These are phyloP conservation scores for Boletus pseudo-olivaceus DNA, from an alignment of 768 basidiomycete species.

Conservation along the genomic window DNA sequence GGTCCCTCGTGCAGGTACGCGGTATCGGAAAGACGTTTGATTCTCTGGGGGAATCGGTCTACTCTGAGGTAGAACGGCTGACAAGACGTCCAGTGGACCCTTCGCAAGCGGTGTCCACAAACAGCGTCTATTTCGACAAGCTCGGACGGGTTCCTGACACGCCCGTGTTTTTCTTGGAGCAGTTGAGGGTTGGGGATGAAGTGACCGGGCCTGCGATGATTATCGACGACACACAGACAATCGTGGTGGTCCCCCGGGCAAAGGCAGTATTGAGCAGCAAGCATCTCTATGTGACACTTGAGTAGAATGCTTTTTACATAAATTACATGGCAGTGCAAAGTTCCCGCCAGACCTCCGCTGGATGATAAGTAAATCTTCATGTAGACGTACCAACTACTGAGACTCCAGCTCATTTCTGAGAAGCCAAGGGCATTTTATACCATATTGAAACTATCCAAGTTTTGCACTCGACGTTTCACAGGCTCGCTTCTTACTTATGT, in stretches of 20 bases:
- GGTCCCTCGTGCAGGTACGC: conserved; percentile 51
- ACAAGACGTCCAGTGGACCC: conserved; percentile 35
- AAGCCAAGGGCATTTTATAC: no score
- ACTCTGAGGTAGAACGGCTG: conserved; percentile 63
- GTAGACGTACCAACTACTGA: background rate
- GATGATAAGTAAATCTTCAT: background rate
- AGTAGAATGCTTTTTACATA: conserved; percentile 16
- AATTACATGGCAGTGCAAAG: conserved; percentile 4
- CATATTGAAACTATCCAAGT: background rate
- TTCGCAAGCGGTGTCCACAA: conserved; percentile 46
- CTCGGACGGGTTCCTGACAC: conserved; percentile 73
- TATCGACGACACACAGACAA: conserved; percentile 93
- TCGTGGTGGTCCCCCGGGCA: conserved; percentile 78
- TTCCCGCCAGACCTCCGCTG: no score
- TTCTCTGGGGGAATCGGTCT: conserved; percentile 73
- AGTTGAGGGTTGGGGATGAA: conserved; percentile 63
- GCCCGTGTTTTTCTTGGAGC: conserved; percentile 73
- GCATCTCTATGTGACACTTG: conserved; percentile 55
- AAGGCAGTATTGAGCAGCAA: conserved; percentile 64
- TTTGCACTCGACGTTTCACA: background rate
- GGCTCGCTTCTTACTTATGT: background rate
- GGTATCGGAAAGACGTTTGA: conserved; percentile 92
- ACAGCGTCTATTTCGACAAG: conserved; percentile 81
- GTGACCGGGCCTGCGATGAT: conserved; percentile 89
- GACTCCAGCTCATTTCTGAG: background rate